These are phyloP conservation scores for Corylus americana DNA, from an alignment of 306 rosid genomes.

Conservation along the genomic window DNA sequence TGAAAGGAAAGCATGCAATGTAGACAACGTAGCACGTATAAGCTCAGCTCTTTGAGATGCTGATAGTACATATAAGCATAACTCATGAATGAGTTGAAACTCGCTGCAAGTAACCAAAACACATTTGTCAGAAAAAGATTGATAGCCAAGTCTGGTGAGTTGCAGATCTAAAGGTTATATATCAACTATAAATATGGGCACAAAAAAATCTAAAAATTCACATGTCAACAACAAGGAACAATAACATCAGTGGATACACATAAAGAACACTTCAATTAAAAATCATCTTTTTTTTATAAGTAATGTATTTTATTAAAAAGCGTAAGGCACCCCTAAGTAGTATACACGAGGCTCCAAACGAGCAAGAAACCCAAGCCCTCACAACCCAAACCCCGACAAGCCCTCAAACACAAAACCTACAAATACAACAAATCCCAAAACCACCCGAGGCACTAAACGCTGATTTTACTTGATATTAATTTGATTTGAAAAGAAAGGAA, in stretches of 20 bases:
- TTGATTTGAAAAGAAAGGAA: too few relatives aligned
- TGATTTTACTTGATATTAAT: too few relatives aligned
- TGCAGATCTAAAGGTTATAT: too few relatives aligned
- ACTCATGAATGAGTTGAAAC: constrained; percentile 97
- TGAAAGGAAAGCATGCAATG: constrained; percentile 93
- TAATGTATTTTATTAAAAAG: too few relatives aligned
- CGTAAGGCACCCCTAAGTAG: too few relatives aligned
- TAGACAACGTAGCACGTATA: constrained; percentile 84
- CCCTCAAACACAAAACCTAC: too few relatives aligned
- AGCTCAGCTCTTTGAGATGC: constrained; percentile 95
- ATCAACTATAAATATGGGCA: background rate
- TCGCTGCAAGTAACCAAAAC: constrained; percentile 67
- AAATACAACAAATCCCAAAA: too few relatives aligned
- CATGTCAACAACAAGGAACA: background rate
- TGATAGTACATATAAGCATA: constrained; percentile 91
- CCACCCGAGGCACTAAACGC: too few relatives aligned
- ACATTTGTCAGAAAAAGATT: constrained; percentile 25
- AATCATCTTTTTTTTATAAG: too few relatives aligned
- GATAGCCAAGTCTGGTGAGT: background rate
- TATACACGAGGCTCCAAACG: too few relatives aligned
- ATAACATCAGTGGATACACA: background rate
- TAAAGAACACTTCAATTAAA: background rate
- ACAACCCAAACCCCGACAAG: too few relatives aligned
- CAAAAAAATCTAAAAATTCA: background rate
- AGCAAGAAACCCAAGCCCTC: too few relatives aligned